Conservation (phyloP, 139 green algal species). For the Spirogloea muscicola region DNA sequence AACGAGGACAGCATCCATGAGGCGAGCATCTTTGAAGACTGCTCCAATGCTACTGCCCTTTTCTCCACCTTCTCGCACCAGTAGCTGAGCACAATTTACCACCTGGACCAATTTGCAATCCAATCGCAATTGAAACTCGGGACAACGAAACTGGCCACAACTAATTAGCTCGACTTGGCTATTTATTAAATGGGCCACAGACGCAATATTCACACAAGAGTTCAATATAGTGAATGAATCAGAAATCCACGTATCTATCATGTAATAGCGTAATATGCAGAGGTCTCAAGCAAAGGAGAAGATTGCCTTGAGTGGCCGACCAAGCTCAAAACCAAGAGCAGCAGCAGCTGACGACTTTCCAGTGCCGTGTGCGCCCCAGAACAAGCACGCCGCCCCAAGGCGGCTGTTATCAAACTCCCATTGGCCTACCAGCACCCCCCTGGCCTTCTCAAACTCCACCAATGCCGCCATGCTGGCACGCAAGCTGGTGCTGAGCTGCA, state of each 20-base stretch:
- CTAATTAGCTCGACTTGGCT: no score
- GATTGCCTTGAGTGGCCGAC: background rate
- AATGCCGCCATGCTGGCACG: background rate
- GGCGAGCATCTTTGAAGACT: conserved; percentile 19
- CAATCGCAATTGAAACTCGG: no score
- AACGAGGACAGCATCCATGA: conserved; percentile 21
- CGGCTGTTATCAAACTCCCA: conserved; percentile 4
- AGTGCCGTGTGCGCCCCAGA: conserved; percentile 17
- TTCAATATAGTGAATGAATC: no score
- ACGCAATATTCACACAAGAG: no score
- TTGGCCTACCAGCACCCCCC: conserved; percentile 4
- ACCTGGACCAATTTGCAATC: no score
- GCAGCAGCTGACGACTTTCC: background rate
- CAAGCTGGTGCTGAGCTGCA: background rate
- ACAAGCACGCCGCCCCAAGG: background rate
- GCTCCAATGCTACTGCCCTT: conserved; percentile 3
- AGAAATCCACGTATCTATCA: no score
- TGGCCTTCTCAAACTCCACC: conserved; percentile 4
- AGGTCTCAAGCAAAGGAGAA: no score
- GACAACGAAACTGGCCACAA: no score
- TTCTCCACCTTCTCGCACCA: background rate
- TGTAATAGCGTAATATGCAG: no score
- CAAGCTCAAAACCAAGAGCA: conserved; percentile 3
- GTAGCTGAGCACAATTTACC: conserved; percentile 15
- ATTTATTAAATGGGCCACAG: no score